Conservation (phyloP, 495 filamentous ascomycete species). For the Podospora fimiseda region DNA sequence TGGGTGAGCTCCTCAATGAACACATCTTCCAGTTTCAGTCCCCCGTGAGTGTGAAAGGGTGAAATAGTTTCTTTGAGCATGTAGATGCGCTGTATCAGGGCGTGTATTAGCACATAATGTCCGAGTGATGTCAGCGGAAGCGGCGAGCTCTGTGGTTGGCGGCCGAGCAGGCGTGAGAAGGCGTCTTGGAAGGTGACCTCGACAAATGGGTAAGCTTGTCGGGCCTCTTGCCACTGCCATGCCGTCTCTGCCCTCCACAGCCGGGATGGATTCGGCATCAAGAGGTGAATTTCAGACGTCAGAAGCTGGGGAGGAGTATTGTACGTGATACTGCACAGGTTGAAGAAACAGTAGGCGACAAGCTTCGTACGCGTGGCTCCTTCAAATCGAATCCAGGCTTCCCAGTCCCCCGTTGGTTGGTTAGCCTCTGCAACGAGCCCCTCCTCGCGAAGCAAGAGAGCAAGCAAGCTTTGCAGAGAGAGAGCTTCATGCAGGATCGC, state of each 20-base stretch:
- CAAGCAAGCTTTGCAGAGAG: conserved; percentile 47
- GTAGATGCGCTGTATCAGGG: conserved; percentile 64
- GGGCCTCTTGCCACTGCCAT: conserved; percentile 46
- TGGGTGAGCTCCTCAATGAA: conserved; percentile 47
- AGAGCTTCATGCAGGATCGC: conserved; percentile 52
- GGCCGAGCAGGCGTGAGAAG: conserved; percentile 42
- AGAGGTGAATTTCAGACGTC: conserved; percentile 56
- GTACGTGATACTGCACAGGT: conserved; percentile 53
- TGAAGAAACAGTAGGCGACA: conserved; percentile 54
- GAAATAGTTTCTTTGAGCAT: conserved; percentile 54
- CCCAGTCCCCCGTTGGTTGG: conserved; percentile 42
- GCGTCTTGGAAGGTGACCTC: conserved; percentile 47
- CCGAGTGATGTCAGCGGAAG: conserved; percentile 55
- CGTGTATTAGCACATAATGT: conserved; percentile 62
- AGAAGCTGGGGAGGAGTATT: conserved; percentile 53
- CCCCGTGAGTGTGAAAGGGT: conserved; percentile 37
- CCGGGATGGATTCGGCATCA: conserved; percentile 50
- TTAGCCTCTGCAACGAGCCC: conserved; percentile 39
- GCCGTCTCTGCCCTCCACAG: conserved; percentile 47
- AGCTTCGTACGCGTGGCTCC: conserved; percentile 49
- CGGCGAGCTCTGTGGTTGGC: conserved; percentile 39
- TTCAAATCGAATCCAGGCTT: conserved; percentile 53
- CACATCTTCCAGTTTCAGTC: conserved; percentile 45
- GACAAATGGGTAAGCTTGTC: conserved; percentile 34
- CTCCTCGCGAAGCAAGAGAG: conserved; percentile 49